Percentiles rank a stretch among this genome's conserved stretches.
phyloP scores from a whole-genome alignment of 2,329 filamentous ascomycete species.

The Aphanoascus verrucosus region DNA sequence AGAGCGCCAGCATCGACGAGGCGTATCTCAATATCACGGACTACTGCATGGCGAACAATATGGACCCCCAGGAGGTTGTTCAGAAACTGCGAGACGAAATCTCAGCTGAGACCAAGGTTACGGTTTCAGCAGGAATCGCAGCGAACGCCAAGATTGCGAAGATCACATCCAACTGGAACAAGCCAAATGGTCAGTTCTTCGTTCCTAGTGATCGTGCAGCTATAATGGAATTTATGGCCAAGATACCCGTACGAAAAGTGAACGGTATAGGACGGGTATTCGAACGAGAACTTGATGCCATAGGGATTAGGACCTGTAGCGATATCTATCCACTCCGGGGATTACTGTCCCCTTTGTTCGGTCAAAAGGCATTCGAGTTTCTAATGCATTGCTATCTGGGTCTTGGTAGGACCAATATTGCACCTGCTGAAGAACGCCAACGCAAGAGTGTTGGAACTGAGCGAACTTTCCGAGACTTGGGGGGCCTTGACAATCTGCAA shows the following conservation, averaged over 20 bases:
- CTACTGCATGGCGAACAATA: slow-evolving; percentile 61
- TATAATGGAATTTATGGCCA: slow-evolving; percentile 77
- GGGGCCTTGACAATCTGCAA: slow-evolving; percentile 55
- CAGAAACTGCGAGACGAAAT: slow-evolving; percentile 68
- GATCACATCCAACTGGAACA: slow-evolving; percentile 90
- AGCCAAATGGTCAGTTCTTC: slow-evolving; percentile 84
- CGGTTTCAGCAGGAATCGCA: slow-evolving; percentile 87
- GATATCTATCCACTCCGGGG: slow-evolving; percentile 72
- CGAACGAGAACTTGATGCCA: slow-evolving; percentile 77
- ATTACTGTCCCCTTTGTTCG: slow-evolving; percentile 66
- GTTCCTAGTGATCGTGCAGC: slow-evolving; percentile 59
- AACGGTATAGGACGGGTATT: slow-evolving; percentile 92
- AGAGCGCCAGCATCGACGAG: slow-evolving; percentile 91
- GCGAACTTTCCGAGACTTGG: slow-evolving; percentile 76
- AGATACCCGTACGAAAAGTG: slow-evolving; percentile 76
- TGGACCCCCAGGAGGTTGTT: slow-evolving; percentile 63
- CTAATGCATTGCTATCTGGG: slow-evolving; percentile 75
- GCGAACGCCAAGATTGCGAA: slow-evolving; percentile 90
- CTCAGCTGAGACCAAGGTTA: slow-evolving; percentile 64
- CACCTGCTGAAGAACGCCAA: slow-evolving; percentile 80
- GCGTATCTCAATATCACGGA: slow-evolving; percentile 90
- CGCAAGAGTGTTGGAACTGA: slow-evolving; percentile 92
- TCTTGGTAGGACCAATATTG: slow-evolving; percentile 70
- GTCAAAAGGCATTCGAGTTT: slow-evolving; percentile 83
- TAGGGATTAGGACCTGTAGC: slow-evolving; percentile 78